Base-by-base conservation (phyloP, 148 eudicot species). In the Pouteria glomerata region DNA sequence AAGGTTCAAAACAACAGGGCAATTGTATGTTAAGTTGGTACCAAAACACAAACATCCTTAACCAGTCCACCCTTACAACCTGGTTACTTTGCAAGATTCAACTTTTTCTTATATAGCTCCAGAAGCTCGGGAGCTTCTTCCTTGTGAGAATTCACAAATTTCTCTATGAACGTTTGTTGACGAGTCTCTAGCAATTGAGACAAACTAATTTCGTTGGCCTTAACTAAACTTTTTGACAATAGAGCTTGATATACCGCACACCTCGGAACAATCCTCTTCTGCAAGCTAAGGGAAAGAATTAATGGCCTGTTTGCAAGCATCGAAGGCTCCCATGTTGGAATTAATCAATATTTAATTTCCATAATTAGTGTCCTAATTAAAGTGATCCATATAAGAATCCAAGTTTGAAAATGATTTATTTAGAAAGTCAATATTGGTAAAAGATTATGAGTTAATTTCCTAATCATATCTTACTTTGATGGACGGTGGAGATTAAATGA, bases 211-310 rank as follows among this genome's bases (percentile, higher is more conserved):
- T 73, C 26, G 3, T 21, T 44, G n/a, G 29, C n/a, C n/a, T 60
- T 18, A 16, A 79, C 8, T 33, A 65, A 23, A 66, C 83, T 74
- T 58, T 63, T 76, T 1, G 57, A 62, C 24, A 47, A 29, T 66
- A 80, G 29, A 68, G 50, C 18, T 15, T 68, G 29, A 34, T 44
- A 61, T 27, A 80, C 74, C 0, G 4, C 37, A 66, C 72, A 76
- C 80, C 83, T 72, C 4, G 83, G 83, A n/a, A 52, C 35, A 29
- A 72, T 80, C 73, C 83, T 71, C 52, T 56, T 80, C 50, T 72
- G 74, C 10, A 80, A 39, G 63, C 73, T 80, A 24, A 35, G 33
- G 6, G 18, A 2, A 14, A 80, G 0, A n/a, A 75, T 31, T 1
- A 2, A 1, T 11, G 82, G 82, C 39, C 29, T 26, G 16, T 14